Evolutionary conservation across 106 monocot genomes (phyloP).

Genomic region (Phalaenopsis equestris): DNA sequence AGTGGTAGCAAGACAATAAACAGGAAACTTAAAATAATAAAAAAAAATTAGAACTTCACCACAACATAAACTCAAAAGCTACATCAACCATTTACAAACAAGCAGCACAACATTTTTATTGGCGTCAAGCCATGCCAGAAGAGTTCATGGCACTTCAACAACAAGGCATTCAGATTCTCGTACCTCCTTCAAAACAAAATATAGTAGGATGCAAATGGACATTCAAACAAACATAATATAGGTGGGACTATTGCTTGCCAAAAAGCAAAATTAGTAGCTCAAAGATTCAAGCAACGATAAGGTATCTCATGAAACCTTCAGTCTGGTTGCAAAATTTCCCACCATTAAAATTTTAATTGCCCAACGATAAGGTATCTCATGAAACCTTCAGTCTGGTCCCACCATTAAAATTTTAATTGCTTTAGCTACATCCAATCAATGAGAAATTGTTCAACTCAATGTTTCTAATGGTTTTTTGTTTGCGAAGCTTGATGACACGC

Average conservation of each 20-base stretch:
- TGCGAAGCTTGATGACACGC: background rate
- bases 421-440: background rate
- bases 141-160: slow-evolving; percentile 2
- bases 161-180: slow-evolving; percentile 5
- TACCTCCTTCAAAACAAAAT: background rate
- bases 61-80: too few relatives aligned
- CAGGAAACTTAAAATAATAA: too few relatives aligned
- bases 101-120: background rate
- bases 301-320: slow-evolving; percentile 2
- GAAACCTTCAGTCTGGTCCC: slow-evolving; percentile 15
- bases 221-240: background rate
- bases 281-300: background rate
- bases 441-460: slow-evolving; percentile 2
- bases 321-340: slow-evolving; percentile 5
- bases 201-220: background rate
- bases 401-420: background rate
- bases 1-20: too few relatives aligned
- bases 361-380: background rate
- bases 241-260: background rate
- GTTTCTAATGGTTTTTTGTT: background rate
- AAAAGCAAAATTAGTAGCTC: background rate
- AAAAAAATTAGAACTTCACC: too few relatives aligned
- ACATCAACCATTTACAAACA: background rate
- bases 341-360: background rate
- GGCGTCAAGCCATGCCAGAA: slow-evolving; percentile 5